Evolutionary conservation across 306 rosid genomes (phyloP).

Genomic region (Dalbergia cultrata): DNA sequence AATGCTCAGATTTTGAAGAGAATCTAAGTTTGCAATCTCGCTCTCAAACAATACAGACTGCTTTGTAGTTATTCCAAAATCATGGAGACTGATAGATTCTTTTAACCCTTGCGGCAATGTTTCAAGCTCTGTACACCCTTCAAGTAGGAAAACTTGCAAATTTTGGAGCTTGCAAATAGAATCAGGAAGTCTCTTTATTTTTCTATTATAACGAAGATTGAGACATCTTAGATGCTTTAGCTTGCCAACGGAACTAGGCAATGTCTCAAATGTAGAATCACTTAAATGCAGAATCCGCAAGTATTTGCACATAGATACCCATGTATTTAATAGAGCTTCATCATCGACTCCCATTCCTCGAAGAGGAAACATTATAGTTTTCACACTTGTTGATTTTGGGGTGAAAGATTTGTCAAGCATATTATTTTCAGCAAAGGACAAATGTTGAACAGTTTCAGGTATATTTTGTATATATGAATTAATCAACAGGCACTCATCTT

Average conservation of each 20-base stretch:
- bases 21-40: background rate
- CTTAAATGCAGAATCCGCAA: conserved; percentile 13
- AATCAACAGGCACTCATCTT: background rate
- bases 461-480: background rate
- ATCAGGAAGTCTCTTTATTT: background rate
- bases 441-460: background rate
- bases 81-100: conserved; percentile 14
- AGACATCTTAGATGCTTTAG: background rate
- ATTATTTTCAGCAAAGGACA: conserved; percentile 14
- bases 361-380: conserved; percentile 6
- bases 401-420: background rate
- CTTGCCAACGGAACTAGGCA: background rate
- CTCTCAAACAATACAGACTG: background rate
- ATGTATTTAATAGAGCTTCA: background rate
- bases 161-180: conserved; percentile 20
- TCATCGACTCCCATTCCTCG: background rate
- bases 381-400: background rate
- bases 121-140: conserved; percentile 21
- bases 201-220: too few relatives aligned
- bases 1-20: conserved; percentile 15
- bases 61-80: conserved; percentile 21
- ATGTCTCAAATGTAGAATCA: background rate
- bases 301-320: conserved; percentile 24
- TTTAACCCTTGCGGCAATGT: conserved; percentile 10
- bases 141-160: conserved; percentile 14